Evolutionary conservation across 495 filamentous ascomycete genomes (phyloP).

Genomic region (Aspergillus biplanus): DNA sequence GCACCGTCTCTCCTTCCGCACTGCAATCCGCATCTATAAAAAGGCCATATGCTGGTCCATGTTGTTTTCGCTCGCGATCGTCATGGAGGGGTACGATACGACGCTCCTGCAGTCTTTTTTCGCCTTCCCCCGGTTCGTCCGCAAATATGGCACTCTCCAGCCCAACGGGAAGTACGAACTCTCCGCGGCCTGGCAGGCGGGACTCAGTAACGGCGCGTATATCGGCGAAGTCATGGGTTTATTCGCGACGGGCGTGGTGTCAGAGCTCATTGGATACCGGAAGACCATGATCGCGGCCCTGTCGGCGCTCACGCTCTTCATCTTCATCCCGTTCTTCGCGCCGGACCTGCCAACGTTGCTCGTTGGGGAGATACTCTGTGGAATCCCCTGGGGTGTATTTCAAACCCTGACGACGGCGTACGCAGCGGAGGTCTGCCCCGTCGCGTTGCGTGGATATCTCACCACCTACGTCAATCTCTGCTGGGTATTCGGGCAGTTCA

Average conservation of each 20-base stretch:
- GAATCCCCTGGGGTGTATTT: constrained; percentile 77
- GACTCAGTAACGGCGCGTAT: constrained; percentile 60
- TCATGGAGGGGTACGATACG: constrained; percentile 57
- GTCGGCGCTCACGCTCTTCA: constrained; percentile 58
- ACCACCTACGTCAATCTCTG: constrained; percentile 77
- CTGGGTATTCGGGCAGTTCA: constrained; percentile 72
- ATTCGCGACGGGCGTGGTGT: constrained; percentile 65
- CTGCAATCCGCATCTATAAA: constrained; percentile 45
- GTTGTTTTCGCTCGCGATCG: constrained; percentile 45
- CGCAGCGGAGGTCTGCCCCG: constrained; percentile 72
- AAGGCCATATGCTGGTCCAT: constrained; percentile 53
- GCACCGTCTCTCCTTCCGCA: constrained; percentile 1
- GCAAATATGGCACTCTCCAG: constrained; percentile 36
- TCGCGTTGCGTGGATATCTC: constrained; percentile 67
- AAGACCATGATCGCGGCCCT: constrained; percentile 64
- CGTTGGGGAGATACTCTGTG: constrained; percentile 69
- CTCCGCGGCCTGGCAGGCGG: constrained; percentile 64
- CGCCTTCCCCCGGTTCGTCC: constrained; percentile 41
- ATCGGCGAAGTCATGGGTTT: constrained; percentile 70
- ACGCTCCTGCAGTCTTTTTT: constrained; percentile 45
- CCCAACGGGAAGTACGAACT: constrained; percentile 42
- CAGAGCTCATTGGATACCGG: constrained; percentile 66
- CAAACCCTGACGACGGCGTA: constrained; percentile 73
- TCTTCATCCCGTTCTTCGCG: constrained; percentile 71
- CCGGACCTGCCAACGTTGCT: constrained; percentile 62